Conservation (phyloP, 2,329 filamentous ascomycete genomes). For the Curvularia sp. region DNA sequence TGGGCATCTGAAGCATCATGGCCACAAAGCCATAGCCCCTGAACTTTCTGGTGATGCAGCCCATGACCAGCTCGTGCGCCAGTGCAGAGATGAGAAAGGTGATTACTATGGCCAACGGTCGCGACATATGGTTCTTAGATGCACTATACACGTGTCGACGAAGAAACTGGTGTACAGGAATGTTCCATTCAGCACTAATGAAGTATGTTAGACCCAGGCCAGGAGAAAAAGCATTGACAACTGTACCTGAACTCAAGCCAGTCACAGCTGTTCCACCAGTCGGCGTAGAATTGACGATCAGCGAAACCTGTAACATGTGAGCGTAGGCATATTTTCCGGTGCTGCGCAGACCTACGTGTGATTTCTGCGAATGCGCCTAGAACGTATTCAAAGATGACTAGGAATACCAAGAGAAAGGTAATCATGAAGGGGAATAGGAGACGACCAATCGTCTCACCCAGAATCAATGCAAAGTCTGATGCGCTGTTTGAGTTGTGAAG, state of each 20-base stretch:
- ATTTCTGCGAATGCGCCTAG: conserved; percentile 95
- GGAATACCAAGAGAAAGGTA: conserved; percentile 91
- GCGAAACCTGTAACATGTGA: conserved; percentile 11
- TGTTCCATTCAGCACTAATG: conserved; percentile 55
- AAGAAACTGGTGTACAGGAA: conserved; percentile 77
- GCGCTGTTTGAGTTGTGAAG: conserved; percentile 58
- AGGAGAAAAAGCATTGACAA: background rate
- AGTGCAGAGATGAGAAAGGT: conserved; percentile 91
- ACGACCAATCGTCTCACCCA: conserved; percentile 88
- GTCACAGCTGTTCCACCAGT: conserved; percentile 77
- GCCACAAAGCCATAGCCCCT: conserved; percentile 91
- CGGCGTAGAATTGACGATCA: conserved; percentile 35
- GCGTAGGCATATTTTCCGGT: background rate
- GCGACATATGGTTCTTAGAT: conserved; percentile 76
- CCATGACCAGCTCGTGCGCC: conserved; percentile 95
- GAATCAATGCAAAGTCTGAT: conserved; percentile 75
- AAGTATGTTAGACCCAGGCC: background rate
- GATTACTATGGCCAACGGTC: conserved; percentile 79
- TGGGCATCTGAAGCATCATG: conserved; percentile 96
- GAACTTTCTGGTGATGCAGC: conserved; percentile 96
- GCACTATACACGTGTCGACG: conserved; percentile 92
- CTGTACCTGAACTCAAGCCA: conserved; percentile 90
- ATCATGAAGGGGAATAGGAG: conserved; percentile 98
- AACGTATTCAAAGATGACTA: conserved; percentile 98
- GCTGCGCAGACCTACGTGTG: conserved; percentile 60